phyloP scores from a whole-genome alignment of 805 yeast species.

The Suhomyces prunicola region DNA sequence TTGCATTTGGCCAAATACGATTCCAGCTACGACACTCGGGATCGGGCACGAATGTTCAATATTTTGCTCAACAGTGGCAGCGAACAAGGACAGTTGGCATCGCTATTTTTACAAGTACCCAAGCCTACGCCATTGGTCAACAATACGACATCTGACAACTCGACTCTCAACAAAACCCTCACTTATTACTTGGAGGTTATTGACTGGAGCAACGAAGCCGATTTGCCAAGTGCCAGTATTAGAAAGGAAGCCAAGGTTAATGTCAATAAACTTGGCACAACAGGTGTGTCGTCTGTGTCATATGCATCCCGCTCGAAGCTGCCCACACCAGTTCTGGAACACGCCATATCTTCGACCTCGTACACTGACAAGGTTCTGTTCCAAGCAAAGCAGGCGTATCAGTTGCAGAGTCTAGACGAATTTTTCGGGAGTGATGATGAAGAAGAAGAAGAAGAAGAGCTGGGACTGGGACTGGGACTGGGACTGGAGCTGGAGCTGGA shows the following conservation, averaged over 20 bases:
- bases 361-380: constrained; percentile 1
- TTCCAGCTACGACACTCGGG: constrained; percentile 71
- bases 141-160: neutral
- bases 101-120: constrained; percentile 71
- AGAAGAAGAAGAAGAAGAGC: constrained; percentile 10
- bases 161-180: constrained; percentile 1
- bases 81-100: constrained; percentile 55
- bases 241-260: constrained; percentile 24
- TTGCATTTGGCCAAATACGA: constrained; percentile 72
- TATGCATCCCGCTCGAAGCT: constrained; percentile 13
- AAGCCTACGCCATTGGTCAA: constrained; percentile 55
- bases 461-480: constrained; percentile 1
- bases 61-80: constrained; percentile 51
- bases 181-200: constrained; percentile 27
- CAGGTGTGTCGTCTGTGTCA: constrained; percentile 8
- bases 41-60: constrained; percentile 72
- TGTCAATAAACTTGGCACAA: constrained; percentile 9
- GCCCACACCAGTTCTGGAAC: constrained; percentile 17
- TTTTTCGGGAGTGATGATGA: constrained; percentile 53
- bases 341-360: constrained; percentile 24
- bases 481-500: no score
- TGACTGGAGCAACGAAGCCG: constrained; percentile 43
- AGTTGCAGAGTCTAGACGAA: constrained; percentile 80
- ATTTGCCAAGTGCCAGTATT: constrained; percentile 28
- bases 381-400: constrained; percentile 37